A percentile compares a stretch with the other conserved stretches of the same genome.
Evolutionary conservation across 805 yeast genomes (phyloP).

Genomic region (Starmerella bacillaris): DNA sequence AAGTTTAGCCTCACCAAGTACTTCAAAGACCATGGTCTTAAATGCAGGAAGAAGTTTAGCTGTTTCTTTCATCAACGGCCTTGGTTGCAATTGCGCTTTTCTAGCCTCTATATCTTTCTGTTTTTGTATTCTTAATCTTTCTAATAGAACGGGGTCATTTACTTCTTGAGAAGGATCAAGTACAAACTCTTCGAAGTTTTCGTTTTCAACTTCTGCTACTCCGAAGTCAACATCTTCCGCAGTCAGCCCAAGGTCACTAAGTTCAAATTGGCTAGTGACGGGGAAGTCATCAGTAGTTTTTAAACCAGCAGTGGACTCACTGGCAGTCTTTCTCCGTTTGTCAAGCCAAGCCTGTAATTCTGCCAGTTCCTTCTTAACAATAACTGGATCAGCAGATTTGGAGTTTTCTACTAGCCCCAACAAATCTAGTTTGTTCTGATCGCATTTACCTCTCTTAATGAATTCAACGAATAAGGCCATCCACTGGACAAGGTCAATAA

Average conservation of each 20-base stretch:
- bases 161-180: constrained; percentile 20
- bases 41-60: constrained; percentile 18
- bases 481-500: constrained; percentile 60
- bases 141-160: constrained; percentile 20
- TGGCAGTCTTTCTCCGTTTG: constrained; percentile 16
- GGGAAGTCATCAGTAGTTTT: constrained; percentile 20
- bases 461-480: constrained; percentile 45
- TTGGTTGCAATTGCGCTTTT: constrained; percentile 13
- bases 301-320: constrained; percentile 19
- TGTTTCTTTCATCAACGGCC: constrained; percentile 20
- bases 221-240: constrained; percentile 31
- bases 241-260: constrained; percentile 26
- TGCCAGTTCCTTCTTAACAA: constrained; percentile 28
- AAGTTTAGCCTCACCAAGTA: constrained; percentile 2
- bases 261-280: constrained; percentile 29
- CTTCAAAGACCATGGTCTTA: constrained; percentile 3
- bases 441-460: constrained; percentile 39
- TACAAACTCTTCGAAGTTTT: constrained; percentile 26
- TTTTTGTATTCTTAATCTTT: constrained; percentile 18
- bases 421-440: constrained; percentile 30
- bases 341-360: constrained; percentile 22
- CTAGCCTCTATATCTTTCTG: constrained; percentile 12
- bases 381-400: constrained; percentile 20
- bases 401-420: constrained; percentile 20
- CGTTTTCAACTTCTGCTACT: constrained; percentile 32